Conservation (phyloP, 2,329 filamentous ascomycete species). For the Neoascochyta sp. region DNA sequence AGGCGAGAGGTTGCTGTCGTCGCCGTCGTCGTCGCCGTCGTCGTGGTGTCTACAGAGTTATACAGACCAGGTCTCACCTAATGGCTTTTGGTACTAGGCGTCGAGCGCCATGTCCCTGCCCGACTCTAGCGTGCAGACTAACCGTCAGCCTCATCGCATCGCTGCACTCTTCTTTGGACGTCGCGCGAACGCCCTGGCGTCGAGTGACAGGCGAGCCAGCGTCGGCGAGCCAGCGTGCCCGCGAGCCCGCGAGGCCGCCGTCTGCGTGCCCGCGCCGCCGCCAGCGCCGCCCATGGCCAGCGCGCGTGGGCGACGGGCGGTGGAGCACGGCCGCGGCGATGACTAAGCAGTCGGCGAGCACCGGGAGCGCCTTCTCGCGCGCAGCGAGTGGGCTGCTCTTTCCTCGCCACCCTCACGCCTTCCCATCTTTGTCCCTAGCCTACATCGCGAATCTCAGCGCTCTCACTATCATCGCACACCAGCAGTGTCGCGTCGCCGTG, state of each 20-base stretch:
- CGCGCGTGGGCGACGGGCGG: too few relatives aligned
- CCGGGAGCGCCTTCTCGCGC: too few relatives aligned
- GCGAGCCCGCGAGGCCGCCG: too few relatives aligned
- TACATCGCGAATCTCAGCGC: conserved; percentile 37
- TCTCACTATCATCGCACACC: conserved; percentile 19
- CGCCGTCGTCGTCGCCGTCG: conserved; percentile 1
- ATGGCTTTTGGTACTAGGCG: conserved; percentile 21
- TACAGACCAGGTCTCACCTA: conserved; percentile 12
- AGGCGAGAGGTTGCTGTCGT: too few relatives aligned
- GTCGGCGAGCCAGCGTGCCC: conserved; percentile 5
- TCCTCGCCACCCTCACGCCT: conserved; percentile 31
- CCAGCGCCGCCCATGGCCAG: neutral
- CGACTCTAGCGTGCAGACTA: conserved; percentile 28
- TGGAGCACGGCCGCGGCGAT: too few relatives aligned
- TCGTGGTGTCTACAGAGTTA: conserved; percentile 2
- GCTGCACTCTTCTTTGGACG: conserved; percentile 23
- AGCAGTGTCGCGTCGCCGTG: conserved; percentile 18
- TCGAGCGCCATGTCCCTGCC: conserved; percentile 15
- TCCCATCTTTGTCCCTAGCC: conserved; percentile 38
- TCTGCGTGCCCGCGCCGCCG: neutral
- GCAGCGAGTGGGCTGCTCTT: too few relatives aligned
- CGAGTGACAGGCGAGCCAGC: conserved; percentile 10
- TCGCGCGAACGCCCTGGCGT: conserved; percentile 13
- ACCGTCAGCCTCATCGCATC: conserved; percentile 29
- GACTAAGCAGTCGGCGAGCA: too few relatives aligned